Evolutionary conservation across 768 basidiomycete species (phyloP).

Genomic region (Mrakia frigida): DNA sequence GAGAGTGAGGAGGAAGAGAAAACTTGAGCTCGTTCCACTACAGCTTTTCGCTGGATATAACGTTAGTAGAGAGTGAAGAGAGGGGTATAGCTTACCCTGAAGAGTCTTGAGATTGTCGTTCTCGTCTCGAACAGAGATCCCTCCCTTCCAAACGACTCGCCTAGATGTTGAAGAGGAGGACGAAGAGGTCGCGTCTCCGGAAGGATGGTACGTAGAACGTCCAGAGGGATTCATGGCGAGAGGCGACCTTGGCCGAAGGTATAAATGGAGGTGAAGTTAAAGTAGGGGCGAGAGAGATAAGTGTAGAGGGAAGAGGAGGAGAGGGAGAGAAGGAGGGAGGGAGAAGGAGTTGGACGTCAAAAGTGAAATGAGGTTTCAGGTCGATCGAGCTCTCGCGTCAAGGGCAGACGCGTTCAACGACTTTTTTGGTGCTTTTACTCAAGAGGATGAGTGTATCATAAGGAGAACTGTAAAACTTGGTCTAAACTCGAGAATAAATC

Average conservation of each 20-base stretch:
- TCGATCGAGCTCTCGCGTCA: background rate
- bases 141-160: slow-evolving; percentile 3
- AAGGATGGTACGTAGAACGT: background rate
- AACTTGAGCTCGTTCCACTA: slow-evolving; percentile 9
- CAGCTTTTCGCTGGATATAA: no score
- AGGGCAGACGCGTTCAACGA: background rate
- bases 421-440: background rate
- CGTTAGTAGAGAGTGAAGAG: no score
- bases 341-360: background rate
- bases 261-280: background rate
- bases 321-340: background rate
- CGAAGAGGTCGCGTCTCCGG: background rate
- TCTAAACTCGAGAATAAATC: no score
- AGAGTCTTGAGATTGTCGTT: background rate
- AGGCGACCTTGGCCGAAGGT: background rate
- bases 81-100: background rate
- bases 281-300: background rate
- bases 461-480: no score
- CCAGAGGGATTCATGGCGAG: background rate
- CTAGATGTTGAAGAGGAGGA: background rate
- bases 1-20: background rate
- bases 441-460: no score
- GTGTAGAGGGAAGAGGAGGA: background rate
- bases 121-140: background rate
- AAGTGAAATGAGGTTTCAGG: background rate